Conservation (phyloP, 305 asterid genomes). For the Petunia hybrid region DNA sequence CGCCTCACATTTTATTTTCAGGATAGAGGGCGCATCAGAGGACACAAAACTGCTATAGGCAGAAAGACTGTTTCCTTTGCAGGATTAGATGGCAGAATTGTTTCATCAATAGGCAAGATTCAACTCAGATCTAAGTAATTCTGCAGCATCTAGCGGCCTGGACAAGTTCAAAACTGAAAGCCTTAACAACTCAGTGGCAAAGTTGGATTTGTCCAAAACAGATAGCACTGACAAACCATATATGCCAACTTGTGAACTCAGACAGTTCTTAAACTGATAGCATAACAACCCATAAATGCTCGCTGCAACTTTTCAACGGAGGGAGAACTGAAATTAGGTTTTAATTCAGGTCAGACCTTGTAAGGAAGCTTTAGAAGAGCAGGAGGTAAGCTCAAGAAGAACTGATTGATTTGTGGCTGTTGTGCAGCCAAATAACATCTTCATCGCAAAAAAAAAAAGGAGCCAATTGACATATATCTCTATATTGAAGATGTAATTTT, state of each 20-base stretch:
- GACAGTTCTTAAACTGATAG: background rate
- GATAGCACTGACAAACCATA: background rate
- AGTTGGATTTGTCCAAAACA: background rate
- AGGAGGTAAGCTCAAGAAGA: background rate
- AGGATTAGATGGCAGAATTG: background rate
- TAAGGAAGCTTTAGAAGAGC: background rate
- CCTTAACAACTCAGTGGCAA: background rate
- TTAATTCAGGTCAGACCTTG: background rate
- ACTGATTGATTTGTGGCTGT: background rate
- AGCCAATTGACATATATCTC: background rate
- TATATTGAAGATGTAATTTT: background rate
- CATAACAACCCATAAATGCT: background rate
- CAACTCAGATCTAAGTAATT: background rate
- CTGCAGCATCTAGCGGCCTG: conserved; percentile 10
- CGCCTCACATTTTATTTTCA: background rate
- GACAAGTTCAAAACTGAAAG: background rate
- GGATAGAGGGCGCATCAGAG: conserved; percentile 6
- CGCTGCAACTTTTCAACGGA: background rate
- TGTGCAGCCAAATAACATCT: background rate
- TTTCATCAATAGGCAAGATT: background rate
- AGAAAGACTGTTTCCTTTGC: background rate
- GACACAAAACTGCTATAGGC: background rate
- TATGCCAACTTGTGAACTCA: background rate
- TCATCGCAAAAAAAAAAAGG: background rate
- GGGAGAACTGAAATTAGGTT: background rate